These are phyloP conservation scores for Podaxis sp. DNA, from an alignment of 768 basidiomycete genomes.

Conservation along the genomic window DNA sequence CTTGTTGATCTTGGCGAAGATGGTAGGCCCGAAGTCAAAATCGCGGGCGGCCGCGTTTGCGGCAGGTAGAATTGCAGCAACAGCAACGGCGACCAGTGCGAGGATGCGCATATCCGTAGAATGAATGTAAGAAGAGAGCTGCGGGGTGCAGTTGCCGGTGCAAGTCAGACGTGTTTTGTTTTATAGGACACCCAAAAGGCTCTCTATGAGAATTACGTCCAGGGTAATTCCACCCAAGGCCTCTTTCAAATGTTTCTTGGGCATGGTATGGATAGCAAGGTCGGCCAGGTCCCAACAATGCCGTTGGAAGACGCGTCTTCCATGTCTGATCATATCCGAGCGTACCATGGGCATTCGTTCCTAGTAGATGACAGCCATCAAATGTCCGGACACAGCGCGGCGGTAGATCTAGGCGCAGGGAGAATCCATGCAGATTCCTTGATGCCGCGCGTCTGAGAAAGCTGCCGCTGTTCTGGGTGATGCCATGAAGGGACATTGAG, in stretches of 20 bases:
- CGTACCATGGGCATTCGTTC: not conserved
- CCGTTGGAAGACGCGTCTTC: constrained; percentile 4
- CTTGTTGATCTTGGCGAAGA: constrained; percentile 27
- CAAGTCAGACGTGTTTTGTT: not conserved
- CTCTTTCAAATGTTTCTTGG: not conserved
- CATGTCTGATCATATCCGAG: not conserved
- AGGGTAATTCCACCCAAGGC: too few relatives aligned
- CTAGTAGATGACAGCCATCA: not conserved
- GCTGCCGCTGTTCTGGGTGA: not conserved
- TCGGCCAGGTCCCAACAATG: constrained; percentile 12
- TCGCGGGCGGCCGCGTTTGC: constrained; percentile 12
- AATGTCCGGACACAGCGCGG: not conserved
- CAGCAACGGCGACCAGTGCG: not conserved
- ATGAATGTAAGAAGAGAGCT: not conserved
- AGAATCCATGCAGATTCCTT: not conserved
- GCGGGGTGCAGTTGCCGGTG: not conserved
- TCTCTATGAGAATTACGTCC: not conserved
- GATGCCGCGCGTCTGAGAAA: not conserved
- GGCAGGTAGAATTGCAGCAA: not conserved
- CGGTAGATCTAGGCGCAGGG: not conserved
- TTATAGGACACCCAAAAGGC: not conserved
- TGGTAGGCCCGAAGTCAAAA: constrained; percentile 18
- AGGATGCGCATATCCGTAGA: not conserved
- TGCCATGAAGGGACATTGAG: not conserved
- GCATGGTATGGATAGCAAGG: not conserved